These are phyloP conservation scores for Botrytis squamosa DNA, from an alignment of 2,329 filamentous ascomycete genomes.

Conservation along the genomic window DNA sequence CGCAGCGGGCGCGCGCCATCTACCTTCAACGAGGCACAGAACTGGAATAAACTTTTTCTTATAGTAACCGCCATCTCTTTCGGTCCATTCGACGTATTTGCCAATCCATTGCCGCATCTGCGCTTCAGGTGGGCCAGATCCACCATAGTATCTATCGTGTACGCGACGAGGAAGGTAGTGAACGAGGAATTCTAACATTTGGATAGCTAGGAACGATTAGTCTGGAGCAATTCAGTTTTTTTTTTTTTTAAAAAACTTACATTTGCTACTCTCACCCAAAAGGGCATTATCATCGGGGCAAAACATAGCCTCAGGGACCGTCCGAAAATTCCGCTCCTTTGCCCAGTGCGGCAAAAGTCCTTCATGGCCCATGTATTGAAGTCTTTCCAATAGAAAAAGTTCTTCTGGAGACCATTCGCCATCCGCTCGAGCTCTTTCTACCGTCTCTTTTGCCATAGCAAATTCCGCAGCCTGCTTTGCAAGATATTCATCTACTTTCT, in stretches of 20 bases:
- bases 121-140: slow-evolving; percentile 28
- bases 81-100: slow-evolving; percentile 39
- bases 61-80: slow-evolving; percentile 38
- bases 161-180: slow-evolving; percentile 30
- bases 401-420: slow-evolving; percentile 38
- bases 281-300: slow-evolving; percentile 31
- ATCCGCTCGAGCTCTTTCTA: slow-evolving; percentile 30
- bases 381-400: slow-evolving; percentile 35
- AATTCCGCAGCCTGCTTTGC: slow-evolving; percentile 34
- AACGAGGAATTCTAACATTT: slow-evolving; percentile 33
- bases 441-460: slow-evolving; percentile 28
- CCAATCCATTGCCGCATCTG: slow-evolving; percentile 37
- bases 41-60: slow-evolving; percentile 37
- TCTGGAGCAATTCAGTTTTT: neutral
- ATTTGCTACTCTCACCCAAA: slow-evolving; percentile 33
- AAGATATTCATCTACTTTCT: slow-evolving; percentile 37
- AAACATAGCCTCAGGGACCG: slow-evolving; percentile 36
- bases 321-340: slow-evolving; percentile 35
- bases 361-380: slow-evolving; percentile 38
- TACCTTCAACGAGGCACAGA: slow-evolving; percentile 27
- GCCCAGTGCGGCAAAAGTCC: slow-evolving; percentile 34
- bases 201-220: slow-evolving; percentile 31
- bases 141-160: slow-evolving; percentile 30
- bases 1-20: slow-evolving; percentile 25
- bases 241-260: slow-evolving; percentile 25